Base-by-base conservation (phyloP, 768 basidiomycete genomes). In the Naganishia vaughanmartiniae region DNA sequence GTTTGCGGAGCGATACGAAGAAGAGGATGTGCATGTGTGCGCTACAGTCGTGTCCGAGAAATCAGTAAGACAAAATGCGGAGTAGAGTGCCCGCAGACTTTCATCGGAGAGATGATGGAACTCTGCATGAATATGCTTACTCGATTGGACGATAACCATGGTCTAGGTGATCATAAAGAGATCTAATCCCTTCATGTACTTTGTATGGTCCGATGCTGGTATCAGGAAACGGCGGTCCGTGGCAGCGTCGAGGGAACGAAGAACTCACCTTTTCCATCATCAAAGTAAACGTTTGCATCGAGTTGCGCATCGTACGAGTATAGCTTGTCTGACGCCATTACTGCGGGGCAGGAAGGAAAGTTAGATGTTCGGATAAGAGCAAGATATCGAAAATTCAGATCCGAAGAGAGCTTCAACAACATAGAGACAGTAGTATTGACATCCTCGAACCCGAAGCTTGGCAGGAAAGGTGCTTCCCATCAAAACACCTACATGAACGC, bases 21-120 rank as follows among this genome's bases (percentile, higher is more conserved):
- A 68, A 34, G 54, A 68, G 33, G n/a, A 68, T 68, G 48, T 68
- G 67, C 53, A 68, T 68, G 34, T 68, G 67, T 19, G 57, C 17
- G 36, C 67, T 68, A n/a, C 12, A 12, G 48, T 46, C 46, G 46
- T 15, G 14, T 26, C 4, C 14, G 6, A 33, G 5, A 31, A 2
- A 21, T 63, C 65, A 28, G 31, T 5, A 12, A 58, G n/a, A 34
- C 14, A 1, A 58, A 39, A 15, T 7, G 30, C 6, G 34, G n/a
- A n/a, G 31, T n/a, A n/a, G n/a, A n/a, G n/a, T n/a, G n/a, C n/a
- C n/a, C n/a, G n/a, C n/a, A n/a, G n/a, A n/a, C n/a, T n/a, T n/a
- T n/a, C n/a, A n/a, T n/a, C n/a, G n/a, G n/a, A n/a, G n/a, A n/a
- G n/a, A n/a, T n/a, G n/a, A n/a, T n/a, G n/a, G n/a, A n/a, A 12